Evolutionary conservation across 306 rosid genomes (phyloP).

Genomic region (Chamaecrista fasciculata): DNA sequence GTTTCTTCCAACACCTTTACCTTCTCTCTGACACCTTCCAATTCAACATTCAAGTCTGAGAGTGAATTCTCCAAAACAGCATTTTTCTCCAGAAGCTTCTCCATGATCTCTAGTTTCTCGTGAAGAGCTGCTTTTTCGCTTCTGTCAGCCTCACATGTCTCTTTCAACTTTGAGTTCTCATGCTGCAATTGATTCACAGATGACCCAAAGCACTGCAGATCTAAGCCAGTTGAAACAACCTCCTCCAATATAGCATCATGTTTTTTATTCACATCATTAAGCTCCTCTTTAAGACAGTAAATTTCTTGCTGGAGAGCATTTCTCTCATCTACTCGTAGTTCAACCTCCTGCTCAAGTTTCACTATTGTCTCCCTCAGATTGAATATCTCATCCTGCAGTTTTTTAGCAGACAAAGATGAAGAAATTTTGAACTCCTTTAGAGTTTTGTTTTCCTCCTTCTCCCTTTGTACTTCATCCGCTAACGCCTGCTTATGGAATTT

Average conservation of each 20-base stretch:
- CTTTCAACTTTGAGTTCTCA: slow-evolving; percentile 67
- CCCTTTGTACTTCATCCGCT: slow-evolving; percentile 60
- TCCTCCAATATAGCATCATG: slow-evolving; percentile 62
- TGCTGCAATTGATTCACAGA: slow-evolving; percentile 70
- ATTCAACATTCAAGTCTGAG: slow-evolving; percentile 72
- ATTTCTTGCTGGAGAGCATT: slow-evolving; percentile 95
- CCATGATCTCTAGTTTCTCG: slow-evolving; percentile 71
- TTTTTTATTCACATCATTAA: slow-evolving; percentile 54
- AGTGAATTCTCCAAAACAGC: slow-evolving; percentile 75
- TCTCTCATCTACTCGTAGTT: slow-evolving; percentile 72
- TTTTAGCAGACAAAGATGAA: slow-evolving; percentile 63
- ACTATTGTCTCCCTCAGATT: slow-evolving; percentile 63
- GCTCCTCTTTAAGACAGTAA: slow-evolving; percentile 83
- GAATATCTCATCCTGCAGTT: slow-evolving; percentile 74
- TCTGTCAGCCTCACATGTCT: slow-evolving; percentile 53
- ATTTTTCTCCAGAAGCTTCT: slow-evolving; percentile 73
- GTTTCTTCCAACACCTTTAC: slow-evolving; percentile 65
- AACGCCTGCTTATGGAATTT: slow-evolving; percentile 58
- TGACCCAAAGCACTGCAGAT: slow-evolving; percentile 55
- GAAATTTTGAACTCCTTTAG: slow-evolving; percentile 65
- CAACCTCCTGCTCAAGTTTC: slow-evolving; percentile 82
- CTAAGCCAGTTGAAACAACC: slow-evolving; percentile 67
- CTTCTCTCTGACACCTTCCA: slow-evolving; percentile 63
- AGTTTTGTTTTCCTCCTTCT: slow-evolving; percentile 64
- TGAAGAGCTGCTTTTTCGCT: slow-evolving; percentile 59